Evolutionary conservation across 2,329 filamentous ascomycete species (phyloP).

Genomic region (Colletotrichum paranaense): DNA sequence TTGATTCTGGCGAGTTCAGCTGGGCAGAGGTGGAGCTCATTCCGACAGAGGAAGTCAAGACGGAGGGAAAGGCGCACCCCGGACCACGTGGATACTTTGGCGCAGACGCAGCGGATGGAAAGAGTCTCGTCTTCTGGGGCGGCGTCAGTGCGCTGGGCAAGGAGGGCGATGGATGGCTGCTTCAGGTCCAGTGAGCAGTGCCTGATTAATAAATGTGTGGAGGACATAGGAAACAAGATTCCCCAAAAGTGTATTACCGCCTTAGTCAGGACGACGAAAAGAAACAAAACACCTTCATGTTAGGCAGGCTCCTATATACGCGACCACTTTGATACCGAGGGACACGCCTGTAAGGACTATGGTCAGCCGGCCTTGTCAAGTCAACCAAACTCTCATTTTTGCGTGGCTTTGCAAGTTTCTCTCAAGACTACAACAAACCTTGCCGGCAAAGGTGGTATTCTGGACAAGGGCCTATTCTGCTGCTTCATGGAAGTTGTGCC

Average conservation of each 20-base stretch:
- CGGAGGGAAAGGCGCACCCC: constrained; percentile 54
- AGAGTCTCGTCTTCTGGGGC: constrained; percentile 64
- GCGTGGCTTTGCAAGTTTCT: no score
- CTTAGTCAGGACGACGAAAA: not conserved
- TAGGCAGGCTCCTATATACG: no score
- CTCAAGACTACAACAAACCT: no score
- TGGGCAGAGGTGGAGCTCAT: constrained; percentile 63
- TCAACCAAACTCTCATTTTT: no score
- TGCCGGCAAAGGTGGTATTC: no score
- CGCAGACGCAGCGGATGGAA: constrained; percentile 55
- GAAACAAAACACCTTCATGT: not conserved
- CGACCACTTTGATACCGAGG: not conserved
- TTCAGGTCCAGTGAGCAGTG: constrained; percentile 39
- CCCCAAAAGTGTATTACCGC: not conserved
- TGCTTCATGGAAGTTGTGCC: no score
- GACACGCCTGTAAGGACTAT: no score
- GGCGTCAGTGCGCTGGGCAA: constrained; percentile 55
- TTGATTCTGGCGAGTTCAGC: constrained; percentile 56
- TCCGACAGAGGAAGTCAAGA: constrained; percentile 53
- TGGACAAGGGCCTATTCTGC: no score
- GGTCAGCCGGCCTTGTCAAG: no score
- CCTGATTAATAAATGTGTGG: not conserved
- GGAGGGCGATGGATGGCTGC: constrained; percentile 53
- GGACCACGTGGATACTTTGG: constrained; percentile 52
- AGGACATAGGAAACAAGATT: not conserved